A percentile compares a stretch with the other conserved stretches of the same genome.
These are phyloP conservation scores for Apiospora marii DNA, from an alignment of 2,329 filamentous ascomycete genomes.

Conservation along the genomic window DNA sequence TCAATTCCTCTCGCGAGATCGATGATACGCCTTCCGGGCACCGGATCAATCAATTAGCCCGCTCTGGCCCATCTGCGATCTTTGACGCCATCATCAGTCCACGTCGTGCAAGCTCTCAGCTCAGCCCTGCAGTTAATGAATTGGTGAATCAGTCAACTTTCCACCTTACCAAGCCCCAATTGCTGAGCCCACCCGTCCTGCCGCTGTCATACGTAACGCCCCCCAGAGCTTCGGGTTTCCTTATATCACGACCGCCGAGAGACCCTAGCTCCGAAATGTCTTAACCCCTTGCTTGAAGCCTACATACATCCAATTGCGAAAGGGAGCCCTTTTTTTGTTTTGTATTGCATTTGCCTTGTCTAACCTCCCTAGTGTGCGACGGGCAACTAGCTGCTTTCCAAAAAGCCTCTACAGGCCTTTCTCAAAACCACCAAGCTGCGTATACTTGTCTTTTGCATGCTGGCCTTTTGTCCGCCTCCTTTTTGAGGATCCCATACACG, in stretches of 20 bases:
- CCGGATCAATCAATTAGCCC: slow-evolving; percentile 20
- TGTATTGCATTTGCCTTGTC: slow-evolving; percentile 13
- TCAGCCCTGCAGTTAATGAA: slow-evolving; percentile 9
- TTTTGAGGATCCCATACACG: not conserved
- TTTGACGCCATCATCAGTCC: slow-evolving; percentile 17
- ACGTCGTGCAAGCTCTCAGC: slow-evolving; percentile 1
- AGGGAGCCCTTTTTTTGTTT: not conserved
- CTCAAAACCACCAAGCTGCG: not conserved
- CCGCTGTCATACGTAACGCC: slow-evolving; percentile 5
- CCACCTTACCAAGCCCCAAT: slow-evolving; percentile 14
- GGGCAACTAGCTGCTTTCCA: not conserved
- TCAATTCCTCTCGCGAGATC: not conserved
- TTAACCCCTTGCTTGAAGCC: slow-evolving; percentile 4
- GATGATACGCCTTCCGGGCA: not conserved
- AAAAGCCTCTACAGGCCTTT: not conserved
- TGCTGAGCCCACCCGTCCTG: not conserved
- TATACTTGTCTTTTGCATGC: not conserved
- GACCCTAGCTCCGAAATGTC: not conserved
- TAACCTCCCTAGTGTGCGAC: not conserved
- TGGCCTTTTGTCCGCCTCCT: slow-evolving; percentile 3
- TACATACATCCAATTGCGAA: not conserved
- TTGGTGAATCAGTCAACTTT: not conserved
- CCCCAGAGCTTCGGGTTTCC: not conserved
- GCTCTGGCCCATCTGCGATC: slow-evolving; percentile 13
- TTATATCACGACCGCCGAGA: not conserved